phyloP scores from a whole-genome alignment of 164 flowering plant species.

The Warburgia ugandensis region DNA sequence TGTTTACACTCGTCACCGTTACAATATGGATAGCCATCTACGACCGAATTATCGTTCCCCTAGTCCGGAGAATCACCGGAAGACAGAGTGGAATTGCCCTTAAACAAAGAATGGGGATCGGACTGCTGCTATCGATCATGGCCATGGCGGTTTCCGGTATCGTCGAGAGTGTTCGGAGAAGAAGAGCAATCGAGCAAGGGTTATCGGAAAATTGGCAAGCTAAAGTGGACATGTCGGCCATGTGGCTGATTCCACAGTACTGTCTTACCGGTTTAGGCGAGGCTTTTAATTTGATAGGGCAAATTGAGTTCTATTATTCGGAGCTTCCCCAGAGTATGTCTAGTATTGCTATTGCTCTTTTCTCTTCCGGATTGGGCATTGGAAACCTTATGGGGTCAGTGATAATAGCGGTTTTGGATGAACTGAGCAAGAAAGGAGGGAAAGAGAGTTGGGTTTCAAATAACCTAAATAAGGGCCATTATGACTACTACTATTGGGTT shows the following conservation, averaged over 20 bases:
- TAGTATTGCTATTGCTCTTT: conserved; percentile 51
- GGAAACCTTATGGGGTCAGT: conserved; percentile 50
- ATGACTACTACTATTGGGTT: conserved; percentile 66
- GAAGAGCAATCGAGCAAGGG: conserved; percentile 38
- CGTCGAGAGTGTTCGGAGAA: conserved; percentile 39
- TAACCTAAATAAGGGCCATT: conserved; percentile 46
- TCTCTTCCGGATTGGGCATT: conserved; percentile 52
- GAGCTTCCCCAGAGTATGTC: conserved; percentile 80
- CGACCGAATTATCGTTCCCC: conserved; percentile 34
- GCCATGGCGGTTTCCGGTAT: conserved; percentile 22
- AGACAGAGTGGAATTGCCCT: conserved; percentile 26
- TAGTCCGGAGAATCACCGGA: conserved; percentile 25
- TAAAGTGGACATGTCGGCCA: conserved; percentile 59
- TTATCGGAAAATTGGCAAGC: conserved; percentile 11
- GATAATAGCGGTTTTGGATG: conserved; percentile 37
- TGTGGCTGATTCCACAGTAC: conserved; percentile 74
- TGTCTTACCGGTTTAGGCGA: conserved; percentile 63
- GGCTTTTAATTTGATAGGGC: conserved; percentile 64
- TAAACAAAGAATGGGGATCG: conserved; percentile 44
- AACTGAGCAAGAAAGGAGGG: background rate
- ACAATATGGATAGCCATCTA: conserved; percentile 42
- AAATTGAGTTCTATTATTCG: conserved; percentile 66
- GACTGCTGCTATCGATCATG: conserved; percentile 21
- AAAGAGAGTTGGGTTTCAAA: conserved; percentile 52
- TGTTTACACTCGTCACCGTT: conserved; percentile 23